Base-by-base conservation (phyloP, 352 stramenopile species). In the Phytophthora nicotianae region DNA sequence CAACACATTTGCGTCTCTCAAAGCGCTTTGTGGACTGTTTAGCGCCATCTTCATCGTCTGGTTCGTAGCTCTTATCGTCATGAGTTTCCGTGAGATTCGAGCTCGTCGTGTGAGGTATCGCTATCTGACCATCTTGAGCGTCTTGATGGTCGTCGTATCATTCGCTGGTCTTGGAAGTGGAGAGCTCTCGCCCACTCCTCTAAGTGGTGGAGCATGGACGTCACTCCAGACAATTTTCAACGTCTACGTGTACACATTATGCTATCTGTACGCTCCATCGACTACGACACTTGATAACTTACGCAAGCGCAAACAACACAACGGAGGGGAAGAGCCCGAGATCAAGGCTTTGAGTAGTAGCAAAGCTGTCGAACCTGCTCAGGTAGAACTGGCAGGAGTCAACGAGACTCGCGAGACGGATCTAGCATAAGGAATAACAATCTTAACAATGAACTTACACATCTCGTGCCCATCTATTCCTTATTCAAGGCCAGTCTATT, bases 221-320 rank as follows among this genome's bases (percentile, higher is more conserved):
- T 72, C 72, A 10, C 72, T 77, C 19, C 62, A 74, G 16, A 67
- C 77, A 16, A 71, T 89, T 27, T 87, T 87, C 59, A 89, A 89
- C 35, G 26, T 89, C 6, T 89, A 89, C 64, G 65, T 89, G 16
- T 84, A 70, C 60, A 73, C 56, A 17, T 50, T 89, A 51, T 73
- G 75, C 68, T 89, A 86, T 42, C 45, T 88, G 40, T 84, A 84
- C 53, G 77, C 76, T 13, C 76, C 79, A 27, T 88, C 79, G 0
- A 54, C 72, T 0, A 66, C 72, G 13, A 71, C 76, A 11, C 58
- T 88, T 16, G 50, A 59, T 5, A 58, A 47, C 5, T 53, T 72
- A 6, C 73, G 70, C 23, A 63, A 77, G 13, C 61, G 65, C 4
- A 61, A 65, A 32, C 41, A 62, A 45, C 24, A 27, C 0, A 50